phyloP scores from a whole-genome alignment of 2,329 filamentous ascomycete species.

The Venturiaceae sp. region DNA sequence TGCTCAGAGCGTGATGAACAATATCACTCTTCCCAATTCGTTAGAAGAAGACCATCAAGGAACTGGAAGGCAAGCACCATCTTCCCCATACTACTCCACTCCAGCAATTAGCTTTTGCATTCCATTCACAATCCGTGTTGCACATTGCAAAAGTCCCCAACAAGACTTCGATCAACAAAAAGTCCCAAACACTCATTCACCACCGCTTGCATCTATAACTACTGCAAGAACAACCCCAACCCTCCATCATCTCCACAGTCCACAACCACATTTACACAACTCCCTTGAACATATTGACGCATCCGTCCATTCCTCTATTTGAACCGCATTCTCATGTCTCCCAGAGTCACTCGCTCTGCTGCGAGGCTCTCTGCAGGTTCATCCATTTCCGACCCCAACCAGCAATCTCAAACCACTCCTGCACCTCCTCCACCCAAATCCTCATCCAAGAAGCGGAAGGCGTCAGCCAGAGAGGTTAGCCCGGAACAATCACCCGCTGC shows the following conservation, averaged over 20 bases:
- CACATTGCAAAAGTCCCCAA: neutral
- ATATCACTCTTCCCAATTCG: neutral
- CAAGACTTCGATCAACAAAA: neutral
- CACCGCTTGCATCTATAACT: neutral
- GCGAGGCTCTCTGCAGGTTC: conserved; percentile 73
- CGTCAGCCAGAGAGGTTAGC: conserved; percentile 33
- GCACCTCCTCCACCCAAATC: conserved; percentile 32
- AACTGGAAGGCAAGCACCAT: neutral
- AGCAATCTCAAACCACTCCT: conserved; percentile 31
- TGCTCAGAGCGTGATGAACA: conserved; percentile 2
- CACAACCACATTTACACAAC: neutral
- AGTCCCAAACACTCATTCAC: neutral
- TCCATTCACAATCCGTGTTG: neutral
- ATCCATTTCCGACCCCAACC: conserved; percentile 31
- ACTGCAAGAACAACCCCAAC: neutral
- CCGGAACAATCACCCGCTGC: conserved; percentile 39
- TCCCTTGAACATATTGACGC: neutral
- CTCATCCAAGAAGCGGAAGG: conserved; percentile 66
- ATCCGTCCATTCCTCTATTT: neutral
- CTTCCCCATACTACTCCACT: neutral
- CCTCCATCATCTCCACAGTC: neutral
- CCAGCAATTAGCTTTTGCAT: neutral
- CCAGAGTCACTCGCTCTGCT: conserved; percentile 92
- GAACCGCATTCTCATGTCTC: conserved; percentile 68
- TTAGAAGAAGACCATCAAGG: neutral